These are phyloP conservation scores for Gracilaria gracilis DNA, from an alignment of 23 red algal species.

Conservation along the genomic window DNA sequence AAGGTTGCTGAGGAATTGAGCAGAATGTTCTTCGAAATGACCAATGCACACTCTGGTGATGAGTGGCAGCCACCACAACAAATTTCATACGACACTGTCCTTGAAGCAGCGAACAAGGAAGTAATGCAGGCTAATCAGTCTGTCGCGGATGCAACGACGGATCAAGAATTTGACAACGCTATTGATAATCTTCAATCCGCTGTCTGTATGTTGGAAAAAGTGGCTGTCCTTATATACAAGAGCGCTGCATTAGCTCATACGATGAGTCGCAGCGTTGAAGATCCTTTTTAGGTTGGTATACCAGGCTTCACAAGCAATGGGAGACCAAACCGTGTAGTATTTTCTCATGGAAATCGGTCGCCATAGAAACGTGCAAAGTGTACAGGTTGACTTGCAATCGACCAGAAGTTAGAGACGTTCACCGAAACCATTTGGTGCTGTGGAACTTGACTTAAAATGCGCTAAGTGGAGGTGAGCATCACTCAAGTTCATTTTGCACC, in stretches of 20 bases:
- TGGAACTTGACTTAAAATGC: not conserved
- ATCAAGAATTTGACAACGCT: constrained; percentile 38
- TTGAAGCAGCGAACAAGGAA: constrained; percentile 33
- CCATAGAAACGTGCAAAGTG: not conserved
- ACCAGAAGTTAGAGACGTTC: too few species aligned
- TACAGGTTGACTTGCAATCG: not conserved
- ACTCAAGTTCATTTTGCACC: not conserved
- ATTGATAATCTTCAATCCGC: constrained; percentile 12
- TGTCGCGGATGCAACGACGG: constrained; percentile 22
- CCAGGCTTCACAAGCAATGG: not conserved
- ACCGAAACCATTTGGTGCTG: too few species aligned
- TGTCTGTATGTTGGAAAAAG: constrained; percentile 40
- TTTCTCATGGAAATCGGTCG: not conserved
- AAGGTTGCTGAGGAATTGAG: constrained; percentile 4
- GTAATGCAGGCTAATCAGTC: constrained; percentile 24
- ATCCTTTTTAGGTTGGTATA: constrained; percentile 2
- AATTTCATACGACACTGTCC: constrained; percentile 19
- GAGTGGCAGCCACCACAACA: constrained; percentile 1
- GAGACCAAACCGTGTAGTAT: not conserved
- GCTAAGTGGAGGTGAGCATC: not conserved
- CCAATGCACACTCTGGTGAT: not conserved
- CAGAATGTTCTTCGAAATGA: not conserved
- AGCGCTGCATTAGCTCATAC: not conserved
- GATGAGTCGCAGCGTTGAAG: not conserved
- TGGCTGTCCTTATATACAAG: constrained; percentile 5